Percentiles rank a stretch among this genome's conserved stretches.
Evolutionary conservation across 306 rosid species (phyloP).

Genomic region (Vicia villosa): DNA sequence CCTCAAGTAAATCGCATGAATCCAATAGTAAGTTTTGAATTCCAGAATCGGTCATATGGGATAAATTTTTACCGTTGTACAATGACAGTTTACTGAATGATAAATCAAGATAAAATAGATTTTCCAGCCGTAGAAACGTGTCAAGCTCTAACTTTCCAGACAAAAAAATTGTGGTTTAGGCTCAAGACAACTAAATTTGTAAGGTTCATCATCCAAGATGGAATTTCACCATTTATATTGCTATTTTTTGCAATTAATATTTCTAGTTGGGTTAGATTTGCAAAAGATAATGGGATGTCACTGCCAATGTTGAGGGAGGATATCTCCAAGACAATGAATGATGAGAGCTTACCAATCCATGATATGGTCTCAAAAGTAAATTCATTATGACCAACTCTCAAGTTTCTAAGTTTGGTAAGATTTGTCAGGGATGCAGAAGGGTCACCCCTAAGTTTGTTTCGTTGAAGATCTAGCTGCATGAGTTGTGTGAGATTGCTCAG

Average conservation of each 20-base stretch:
- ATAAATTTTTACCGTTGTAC: neutral
- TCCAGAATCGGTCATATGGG: neutral
- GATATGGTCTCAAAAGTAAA: conserved; percentile 25
- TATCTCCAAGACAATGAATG: neutral
- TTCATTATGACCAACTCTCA: neutral
- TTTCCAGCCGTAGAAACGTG: neutral
- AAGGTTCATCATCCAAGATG: conserved; percentile 29
- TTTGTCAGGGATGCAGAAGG: neutral
- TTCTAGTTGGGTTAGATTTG: conserved; percentile 16
- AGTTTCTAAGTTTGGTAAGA: conserved; percentile 27
- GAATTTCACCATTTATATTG: conserved; percentile 26
- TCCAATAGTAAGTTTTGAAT: neutral
- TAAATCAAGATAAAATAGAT: neutral
- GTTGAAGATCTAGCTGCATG: too few species aligned
- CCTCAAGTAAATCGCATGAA: conserved; percentile 17
- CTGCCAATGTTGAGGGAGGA: conserved; percentile 23
- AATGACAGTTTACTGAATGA: neutral
- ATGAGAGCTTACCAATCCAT: conserved; percentile 24
- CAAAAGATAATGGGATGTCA: conserved; percentile 18
- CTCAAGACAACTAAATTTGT: neutral
- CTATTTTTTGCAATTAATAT: fast-evolving
- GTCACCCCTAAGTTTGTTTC: neutral
- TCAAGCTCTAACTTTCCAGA: conserved; percentile 21
- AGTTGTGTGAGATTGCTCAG: too few species aligned
- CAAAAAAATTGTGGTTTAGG: fast-evolving